Conservation (phyloP, 345 rosid species). For the Bruguiera gymnorhiza region DNA sequence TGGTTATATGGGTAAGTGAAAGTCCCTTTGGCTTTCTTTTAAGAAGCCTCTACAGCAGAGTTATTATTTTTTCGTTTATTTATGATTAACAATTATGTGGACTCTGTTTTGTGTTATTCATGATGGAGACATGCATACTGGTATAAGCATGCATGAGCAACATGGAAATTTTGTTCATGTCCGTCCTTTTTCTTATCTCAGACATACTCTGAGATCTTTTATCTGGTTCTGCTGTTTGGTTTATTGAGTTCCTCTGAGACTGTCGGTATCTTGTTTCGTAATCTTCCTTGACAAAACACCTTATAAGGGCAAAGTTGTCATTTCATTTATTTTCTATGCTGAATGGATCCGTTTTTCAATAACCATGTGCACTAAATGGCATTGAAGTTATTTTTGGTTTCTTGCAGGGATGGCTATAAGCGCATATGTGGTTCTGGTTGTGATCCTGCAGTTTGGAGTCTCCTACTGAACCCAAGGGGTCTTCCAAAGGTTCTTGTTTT, state of each 20-base stretch:
- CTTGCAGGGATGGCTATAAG: conserved; percentile 54
- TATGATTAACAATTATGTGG: neutral
- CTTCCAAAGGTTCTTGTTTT: conserved; percentile 56
- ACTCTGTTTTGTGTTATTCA: neutral
- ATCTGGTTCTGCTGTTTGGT: neutral
- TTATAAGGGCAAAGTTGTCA: neutral
- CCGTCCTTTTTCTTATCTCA: neutral
- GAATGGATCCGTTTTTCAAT: neutral
- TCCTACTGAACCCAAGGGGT: conserved; percentile 94
- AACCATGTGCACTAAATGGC: neutral
- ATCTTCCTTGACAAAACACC: too few relatives aligned
- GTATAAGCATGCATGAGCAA: neutral
- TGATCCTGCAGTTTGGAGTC: conserved; percentile 73
- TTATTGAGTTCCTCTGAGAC: neutral
- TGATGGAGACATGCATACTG: neutral
- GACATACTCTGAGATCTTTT: neutral
- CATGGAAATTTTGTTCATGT: too few relatives aligned
- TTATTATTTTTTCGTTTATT: neutral
- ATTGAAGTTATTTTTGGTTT: conserved; percentile 10
- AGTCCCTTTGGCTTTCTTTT: neutral
- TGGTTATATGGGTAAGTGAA: conserved; percentile 73
- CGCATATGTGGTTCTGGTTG: conserved; percentile 72
- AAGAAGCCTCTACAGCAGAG: neutral
- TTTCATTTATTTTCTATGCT: neutral
- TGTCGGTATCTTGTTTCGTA: neutral